Conservation (phyloP, 768 basidiomycete species). For the Suillus ampliporus region DNA sequence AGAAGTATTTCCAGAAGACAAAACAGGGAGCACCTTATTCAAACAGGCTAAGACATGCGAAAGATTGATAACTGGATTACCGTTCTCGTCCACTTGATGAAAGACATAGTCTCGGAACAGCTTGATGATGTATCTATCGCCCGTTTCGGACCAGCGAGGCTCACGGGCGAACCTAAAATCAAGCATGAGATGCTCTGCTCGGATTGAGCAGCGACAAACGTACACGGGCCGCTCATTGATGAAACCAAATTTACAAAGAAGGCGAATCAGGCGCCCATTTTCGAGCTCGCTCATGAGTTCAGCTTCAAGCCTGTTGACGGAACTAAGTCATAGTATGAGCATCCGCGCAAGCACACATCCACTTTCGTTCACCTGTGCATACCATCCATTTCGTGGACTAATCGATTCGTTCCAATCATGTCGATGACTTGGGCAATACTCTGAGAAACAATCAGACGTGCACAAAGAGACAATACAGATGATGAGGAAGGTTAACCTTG, state of each 20-base stretch:
- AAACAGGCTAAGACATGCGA: conserved; percentile 90
- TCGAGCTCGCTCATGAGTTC: conserved; percentile 91
- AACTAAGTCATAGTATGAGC: conserved; percentile 48
- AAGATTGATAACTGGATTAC: conserved; percentile 88
- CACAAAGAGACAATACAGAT: conserved; percentile 3
- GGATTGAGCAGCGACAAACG: conserved; percentile 35
- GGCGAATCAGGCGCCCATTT: conserved; percentile 88
- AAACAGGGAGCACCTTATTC: conserved; percentile 73
- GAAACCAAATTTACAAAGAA: conserved; percentile 94
- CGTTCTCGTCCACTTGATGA: conserved; percentile 93
- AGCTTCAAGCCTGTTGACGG: conserved; percentile 79
- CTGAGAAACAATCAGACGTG: conserved; percentile 41
- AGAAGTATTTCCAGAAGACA: not conserved
- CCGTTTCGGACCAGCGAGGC: conserved; percentile 97
- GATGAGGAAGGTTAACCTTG: conserved; percentile 51
- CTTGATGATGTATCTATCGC: conserved; percentile 97
- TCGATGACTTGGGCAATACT: conserved; percentile 81
- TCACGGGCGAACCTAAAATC: conserved; percentile 89
- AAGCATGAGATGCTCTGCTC: conserved; percentile 9
- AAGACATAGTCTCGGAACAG: conserved; percentile 98
- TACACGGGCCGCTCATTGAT: conserved; percentile 99
- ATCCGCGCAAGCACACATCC: not conserved
- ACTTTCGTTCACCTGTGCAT: conserved; percentile 65
- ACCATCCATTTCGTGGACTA: conserved; percentile 81
- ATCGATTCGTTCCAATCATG: conserved; percentile 71